Evolutionary conservation across 108 stramenopile genomes (phyloP).

Genomic region (Fragilariopsis cylindrus): DNA sequence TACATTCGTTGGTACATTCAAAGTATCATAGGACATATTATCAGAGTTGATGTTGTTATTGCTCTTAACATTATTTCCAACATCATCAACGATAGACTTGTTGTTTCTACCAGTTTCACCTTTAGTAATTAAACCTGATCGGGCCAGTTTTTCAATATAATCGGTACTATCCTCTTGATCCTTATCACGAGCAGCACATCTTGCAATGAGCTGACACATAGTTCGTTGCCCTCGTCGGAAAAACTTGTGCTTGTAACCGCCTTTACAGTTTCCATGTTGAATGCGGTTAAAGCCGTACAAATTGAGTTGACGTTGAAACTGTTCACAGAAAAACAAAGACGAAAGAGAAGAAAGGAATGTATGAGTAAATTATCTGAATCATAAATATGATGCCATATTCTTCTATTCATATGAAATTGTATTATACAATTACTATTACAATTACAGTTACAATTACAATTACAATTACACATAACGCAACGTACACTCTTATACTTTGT

Average conservation of each 20-base stretch:
- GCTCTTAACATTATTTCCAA: neutral
- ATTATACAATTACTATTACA: too few species aligned
- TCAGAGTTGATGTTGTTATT: neutral
- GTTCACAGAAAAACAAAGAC: neutral
- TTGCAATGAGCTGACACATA: slow-evolving; percentile 25
- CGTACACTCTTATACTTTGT: slow-evolving; percentile 40
- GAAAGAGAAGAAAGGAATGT: neutral
- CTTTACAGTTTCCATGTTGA: slow-evolving; percentile 38
- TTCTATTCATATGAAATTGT: neutral
- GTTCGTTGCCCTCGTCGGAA: slow-evolving; percentile 27
- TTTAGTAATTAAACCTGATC: slow-evolving; percentile 8
- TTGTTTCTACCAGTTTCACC: neutral
- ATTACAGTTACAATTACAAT: too few species aligned
- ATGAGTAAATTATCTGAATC: neutral
- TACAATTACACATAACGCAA: neutral
- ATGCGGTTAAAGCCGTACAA: slow-evolving; percentile 79
- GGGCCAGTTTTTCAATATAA: too few species aligned
- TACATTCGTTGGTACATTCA: neutral
- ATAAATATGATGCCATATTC: neutral
- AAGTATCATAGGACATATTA: neutral
- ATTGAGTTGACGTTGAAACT: slow-evolving; percentile 61
- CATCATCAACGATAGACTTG: neutral
- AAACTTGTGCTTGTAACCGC: slow-evolving; percentile 42
- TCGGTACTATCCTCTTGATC: too few species aligned
- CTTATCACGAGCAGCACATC: slow-evolving; percentile 14